Evolutionary conservation across 768 basidiomycete genomes (phyloP).

Genomic region (Daedaleopsis nitida): DNA sequence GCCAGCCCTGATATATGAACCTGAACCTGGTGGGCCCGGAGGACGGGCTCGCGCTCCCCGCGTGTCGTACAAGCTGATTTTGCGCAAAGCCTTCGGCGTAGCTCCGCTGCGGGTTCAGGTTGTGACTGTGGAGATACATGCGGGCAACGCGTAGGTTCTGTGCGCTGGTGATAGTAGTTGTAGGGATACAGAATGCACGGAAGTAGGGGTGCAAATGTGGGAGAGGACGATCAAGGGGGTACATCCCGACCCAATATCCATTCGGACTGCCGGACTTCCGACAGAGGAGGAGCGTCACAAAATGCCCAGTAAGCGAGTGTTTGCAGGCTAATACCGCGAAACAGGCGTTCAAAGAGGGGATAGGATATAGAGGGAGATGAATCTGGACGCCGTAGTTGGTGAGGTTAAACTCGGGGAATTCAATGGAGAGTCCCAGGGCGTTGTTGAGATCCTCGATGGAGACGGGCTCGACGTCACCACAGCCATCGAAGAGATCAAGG

Average conservation of each 20-base stretch:
- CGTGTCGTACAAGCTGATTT: not conserved
- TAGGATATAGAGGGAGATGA: not conserved
- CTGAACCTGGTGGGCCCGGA: not conserved
- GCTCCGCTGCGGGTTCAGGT: not conserved
- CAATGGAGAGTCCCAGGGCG: not conserved
- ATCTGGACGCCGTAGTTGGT: slow-evolving; percentile 1
- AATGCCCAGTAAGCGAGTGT: not conserved
- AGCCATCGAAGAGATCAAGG: not conserved
- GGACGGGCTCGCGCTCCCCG: not conserved
- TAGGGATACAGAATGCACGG: not conserved
- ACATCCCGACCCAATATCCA: not conserved
- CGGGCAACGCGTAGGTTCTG: not conserved
- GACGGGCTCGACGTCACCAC: not conserved
- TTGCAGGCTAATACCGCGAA: not conserved
- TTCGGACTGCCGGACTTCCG: not conserved
- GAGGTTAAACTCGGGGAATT: not conserved
- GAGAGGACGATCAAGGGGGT: not conserved
- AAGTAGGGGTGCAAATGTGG: not conserved
- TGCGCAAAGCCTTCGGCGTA: not conserved
- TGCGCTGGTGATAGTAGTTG: not conserved
- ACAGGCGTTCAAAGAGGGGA: not conserved
- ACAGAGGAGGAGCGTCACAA: not conserved
- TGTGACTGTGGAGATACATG: slow-evolving; percentile 1
- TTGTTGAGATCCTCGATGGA: not conserved
- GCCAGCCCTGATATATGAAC: not conserved